phyloP scores from a whole-genome alignment of 176 grass and related monocot species.

The Lolium rigidum region DNA sequence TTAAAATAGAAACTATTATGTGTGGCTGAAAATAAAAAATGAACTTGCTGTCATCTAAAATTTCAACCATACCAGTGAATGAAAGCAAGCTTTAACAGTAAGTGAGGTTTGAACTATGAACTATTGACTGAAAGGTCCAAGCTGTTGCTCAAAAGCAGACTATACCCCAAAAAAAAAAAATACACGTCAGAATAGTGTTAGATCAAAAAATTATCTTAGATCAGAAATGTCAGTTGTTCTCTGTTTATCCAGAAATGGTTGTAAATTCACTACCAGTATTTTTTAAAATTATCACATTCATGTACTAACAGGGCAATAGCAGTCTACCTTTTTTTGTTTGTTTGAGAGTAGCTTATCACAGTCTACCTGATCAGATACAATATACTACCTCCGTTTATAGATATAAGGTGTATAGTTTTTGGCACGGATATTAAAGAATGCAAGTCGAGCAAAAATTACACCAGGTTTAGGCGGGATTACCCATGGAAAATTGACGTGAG shows the following conservation, averaged over 20 bases:
- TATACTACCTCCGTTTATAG: not conserved
- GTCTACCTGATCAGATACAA: constrained; percentile 8
- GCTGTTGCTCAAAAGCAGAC: not conserved
- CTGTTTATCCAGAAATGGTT: not conserved
- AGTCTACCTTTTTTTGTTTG: no score
- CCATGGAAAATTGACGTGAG: no score
- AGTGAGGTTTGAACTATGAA: not conserved
- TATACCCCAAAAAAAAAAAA: constrained; percentile 17
- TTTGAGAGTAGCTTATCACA: no score
- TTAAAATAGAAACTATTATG: not conserved
- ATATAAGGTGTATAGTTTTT: no score
- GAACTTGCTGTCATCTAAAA: not conserved
- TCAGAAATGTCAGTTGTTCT: not conserved
- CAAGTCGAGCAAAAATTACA: no score
- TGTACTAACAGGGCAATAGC: not conserved
- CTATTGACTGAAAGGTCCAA: constrained; percentile 5
- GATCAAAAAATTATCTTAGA: not conserved
- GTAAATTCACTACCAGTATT: not conserved
- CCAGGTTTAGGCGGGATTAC: no score
- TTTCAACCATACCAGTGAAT: not conserved
- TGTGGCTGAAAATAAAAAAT: not conserved
- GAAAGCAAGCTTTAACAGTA: not conserved
- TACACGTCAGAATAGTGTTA: constrained; percentile 3
- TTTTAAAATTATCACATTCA: not conserved
- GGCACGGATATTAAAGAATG: no score